Conservation (phyloP, 345 rosid genomes). For the Citrus cavaleriei region DNA sequence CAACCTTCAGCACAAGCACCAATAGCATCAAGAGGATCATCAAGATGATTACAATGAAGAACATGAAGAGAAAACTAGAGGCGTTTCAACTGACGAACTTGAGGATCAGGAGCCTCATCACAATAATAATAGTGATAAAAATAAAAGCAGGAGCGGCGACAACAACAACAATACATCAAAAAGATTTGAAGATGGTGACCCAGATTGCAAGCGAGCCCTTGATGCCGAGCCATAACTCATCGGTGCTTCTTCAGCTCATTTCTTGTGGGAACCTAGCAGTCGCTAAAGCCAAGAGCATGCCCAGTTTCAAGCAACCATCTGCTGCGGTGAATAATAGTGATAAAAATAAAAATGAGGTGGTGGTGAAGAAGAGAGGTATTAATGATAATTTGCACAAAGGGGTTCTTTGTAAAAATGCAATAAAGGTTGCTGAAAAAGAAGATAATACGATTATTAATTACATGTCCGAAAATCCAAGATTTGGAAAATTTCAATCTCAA, state of each 20-base stretch:
- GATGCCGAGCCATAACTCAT: slow-evolving; percentile 47
- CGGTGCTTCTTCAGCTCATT: slow-evolving; percentile 67
- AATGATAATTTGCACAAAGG: slow-evolving; percentile 43
- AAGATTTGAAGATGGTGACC: slow-evolving; percentile 53
- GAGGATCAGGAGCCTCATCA: slow-evolving; percentile 30
- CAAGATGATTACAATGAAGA: slow-evolving; percentile 40
- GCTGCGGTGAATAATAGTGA: background rate
- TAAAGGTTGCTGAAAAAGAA: slow-evolving; percentile 35
- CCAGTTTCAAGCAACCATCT: slow-evolving; percentile 21
- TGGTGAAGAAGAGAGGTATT: slow-evolving; percentile 16
- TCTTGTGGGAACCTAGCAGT: slow-evolving; percentile 66
- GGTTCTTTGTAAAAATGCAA: slow-evolving; percentile 41
- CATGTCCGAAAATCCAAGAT: slow-evolving; percentile 97
- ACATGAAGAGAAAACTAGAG: slow-evolving; percentile 67
- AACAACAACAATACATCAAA: slow-evolving; percentile 15
- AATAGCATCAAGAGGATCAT: slow-evolving; percentile 22
- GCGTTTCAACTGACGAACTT: slow-evolving; percentile 69
- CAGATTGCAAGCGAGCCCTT: background rate
- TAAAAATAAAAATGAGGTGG: background rate
- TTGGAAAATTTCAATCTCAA: slow-evolving; percentile 67
- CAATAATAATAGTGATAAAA: background rate
- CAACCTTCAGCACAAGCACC: background rate
- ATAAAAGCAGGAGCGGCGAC: background rate
- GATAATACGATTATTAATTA: slow-evolving; percentile 48
- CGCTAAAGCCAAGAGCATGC: slow-evolving; percentile 31